phyloP scores from a whole-genome alignment of 2,329 filamentous ascomycete genomes.

The Geosmithia morbida region DNA sequence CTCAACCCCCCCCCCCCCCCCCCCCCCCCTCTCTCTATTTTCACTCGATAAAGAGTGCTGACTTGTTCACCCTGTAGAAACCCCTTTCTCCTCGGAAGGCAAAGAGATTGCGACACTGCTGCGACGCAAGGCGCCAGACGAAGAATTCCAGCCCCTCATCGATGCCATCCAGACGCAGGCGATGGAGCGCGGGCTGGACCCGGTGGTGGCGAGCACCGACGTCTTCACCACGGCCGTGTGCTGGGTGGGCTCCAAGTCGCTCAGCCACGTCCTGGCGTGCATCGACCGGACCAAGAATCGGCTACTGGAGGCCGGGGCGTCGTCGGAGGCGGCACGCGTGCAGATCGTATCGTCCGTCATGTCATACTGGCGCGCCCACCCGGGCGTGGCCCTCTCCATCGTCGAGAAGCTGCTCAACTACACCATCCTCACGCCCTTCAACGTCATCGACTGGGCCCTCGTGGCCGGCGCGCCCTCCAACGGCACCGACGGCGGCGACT shows the following conservation, averaged over 20 bases:
- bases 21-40: too few relatives aligned
- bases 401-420: constrained; percentile 97
- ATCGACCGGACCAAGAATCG: constrained; percentile 91
- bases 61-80: constrained; percentile 32
- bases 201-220: constrained; percentile 76
- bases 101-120: constrained; percentile 67
- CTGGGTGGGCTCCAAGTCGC: constrained; percentile 85
- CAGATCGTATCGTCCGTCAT: constrained; percentile 89
- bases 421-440: constrained; percentile 74
- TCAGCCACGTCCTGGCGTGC: constrained; percentile 89
- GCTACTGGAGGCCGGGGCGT: constrained; percentile 62
- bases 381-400: constrained; percentile 81
- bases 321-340: constrained; percentile 59
- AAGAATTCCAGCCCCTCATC: constrained; percentile 73
- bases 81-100: constrained; percentile 74
- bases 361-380: constrained; percentile 85
- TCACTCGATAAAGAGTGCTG: too few relatives aligned
- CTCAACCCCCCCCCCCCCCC: too few relatives aligned
- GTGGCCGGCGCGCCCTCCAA: constrained; percentile 36
- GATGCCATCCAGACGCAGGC: constrained; percentile 72
- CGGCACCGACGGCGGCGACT: constrained; percentile 39
- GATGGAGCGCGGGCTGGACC: constrained; percentile 55
- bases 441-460: constrained; percentile 84
- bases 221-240: constrained; percentile 90
- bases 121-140: constrained; percentile 70